Percentiles rank a stretch among this genome's conserved stretches.
phyloP scores from a whole-genome alignment of 371 early-diverging fungal species.

The Mortierella sp. region DNA sequence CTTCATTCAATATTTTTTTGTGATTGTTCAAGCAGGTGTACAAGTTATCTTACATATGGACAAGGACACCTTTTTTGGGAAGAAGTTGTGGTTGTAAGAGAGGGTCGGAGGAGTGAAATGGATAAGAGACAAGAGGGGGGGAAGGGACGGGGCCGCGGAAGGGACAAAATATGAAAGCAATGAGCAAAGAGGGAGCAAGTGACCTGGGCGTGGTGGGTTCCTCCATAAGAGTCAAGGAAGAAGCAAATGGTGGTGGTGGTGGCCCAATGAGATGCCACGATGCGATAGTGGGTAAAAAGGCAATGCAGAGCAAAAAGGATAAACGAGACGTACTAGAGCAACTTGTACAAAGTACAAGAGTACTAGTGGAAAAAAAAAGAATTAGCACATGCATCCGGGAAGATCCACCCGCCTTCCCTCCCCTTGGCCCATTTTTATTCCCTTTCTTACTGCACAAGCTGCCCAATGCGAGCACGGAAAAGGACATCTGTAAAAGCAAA shows the following conservation, averaged over 20 bases:
- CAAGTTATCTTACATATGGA: background rate
- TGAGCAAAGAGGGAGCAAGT: background rate
- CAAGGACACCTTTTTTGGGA: background rate
- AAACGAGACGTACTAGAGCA: background rate
- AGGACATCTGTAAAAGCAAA: background rate
- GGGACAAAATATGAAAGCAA: background rate
- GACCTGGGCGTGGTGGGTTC: background rate
- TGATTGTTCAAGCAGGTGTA: background rate
- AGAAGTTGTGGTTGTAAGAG: background rate
- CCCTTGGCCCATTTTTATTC: background rate
- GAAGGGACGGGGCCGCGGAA: background rate
- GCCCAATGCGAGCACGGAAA: background rate
- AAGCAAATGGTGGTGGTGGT: background rate
- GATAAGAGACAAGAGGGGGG: background rate
- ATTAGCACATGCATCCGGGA: slow-evolving; percentile 3
- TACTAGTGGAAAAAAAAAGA: too few relatives aligned
- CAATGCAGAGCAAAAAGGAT: background rate
- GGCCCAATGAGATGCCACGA: background rate
- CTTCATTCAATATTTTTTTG: background rate
- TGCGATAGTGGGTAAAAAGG: background rate
- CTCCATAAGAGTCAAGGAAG: background rate
- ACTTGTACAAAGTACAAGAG: background rate
- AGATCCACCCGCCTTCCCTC: background rate
- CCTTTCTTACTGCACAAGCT: background rate
- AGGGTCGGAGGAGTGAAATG: background rate